Conservation (phyloP, 176 grass and related monocot genomes). For the Lolium rigidum region DNA sequence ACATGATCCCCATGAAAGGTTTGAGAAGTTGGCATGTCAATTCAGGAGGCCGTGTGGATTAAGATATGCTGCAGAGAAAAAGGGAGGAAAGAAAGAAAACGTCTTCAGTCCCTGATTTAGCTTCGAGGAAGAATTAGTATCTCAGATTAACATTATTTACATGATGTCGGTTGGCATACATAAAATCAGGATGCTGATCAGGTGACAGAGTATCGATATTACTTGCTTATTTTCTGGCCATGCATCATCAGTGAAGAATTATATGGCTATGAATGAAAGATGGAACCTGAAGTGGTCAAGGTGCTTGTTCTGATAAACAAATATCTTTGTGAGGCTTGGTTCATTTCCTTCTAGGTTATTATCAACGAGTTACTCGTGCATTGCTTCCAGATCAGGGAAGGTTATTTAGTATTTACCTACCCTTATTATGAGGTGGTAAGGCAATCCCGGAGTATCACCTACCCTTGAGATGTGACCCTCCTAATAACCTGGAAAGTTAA, state of each 20-base stretch:
- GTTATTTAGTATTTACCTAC: conserved; percentile 21
- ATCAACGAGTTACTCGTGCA: neutral
- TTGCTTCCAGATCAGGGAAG: conserved; percentile 27
- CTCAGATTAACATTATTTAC: neutral
- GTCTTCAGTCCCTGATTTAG: conserved; percentile 16
- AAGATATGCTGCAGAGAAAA: conserved; percentile 24
- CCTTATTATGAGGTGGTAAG: conserved; percentile 33
- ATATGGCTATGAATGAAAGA: neutral
- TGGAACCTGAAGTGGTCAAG: conserved; percentile 28
- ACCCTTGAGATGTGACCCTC: conserved; percentile 53
- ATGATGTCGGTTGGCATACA: neutral
- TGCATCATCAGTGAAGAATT: neutral
- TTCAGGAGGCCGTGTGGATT: conserved; percentile 31
- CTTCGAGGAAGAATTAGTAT: conserved; percentile 13
- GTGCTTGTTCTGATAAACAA: neutral
- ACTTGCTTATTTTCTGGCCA: neutral
- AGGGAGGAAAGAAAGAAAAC: neutral
- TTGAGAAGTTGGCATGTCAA: conserved; percentile 53
- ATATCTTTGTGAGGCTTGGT: neutral
- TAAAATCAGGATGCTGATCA: neutral
- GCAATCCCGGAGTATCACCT: conserved; percentile 28
- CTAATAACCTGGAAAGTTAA: conserved; percentile 49
- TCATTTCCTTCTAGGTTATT: neutral
- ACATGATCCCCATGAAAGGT: conserved; percentile 39
- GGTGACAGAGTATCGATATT: neutral